Evolutionary conservation across 352 stramenopile genomes (phyloP).

Genomic region (Globisporangium parvum): DNA sequence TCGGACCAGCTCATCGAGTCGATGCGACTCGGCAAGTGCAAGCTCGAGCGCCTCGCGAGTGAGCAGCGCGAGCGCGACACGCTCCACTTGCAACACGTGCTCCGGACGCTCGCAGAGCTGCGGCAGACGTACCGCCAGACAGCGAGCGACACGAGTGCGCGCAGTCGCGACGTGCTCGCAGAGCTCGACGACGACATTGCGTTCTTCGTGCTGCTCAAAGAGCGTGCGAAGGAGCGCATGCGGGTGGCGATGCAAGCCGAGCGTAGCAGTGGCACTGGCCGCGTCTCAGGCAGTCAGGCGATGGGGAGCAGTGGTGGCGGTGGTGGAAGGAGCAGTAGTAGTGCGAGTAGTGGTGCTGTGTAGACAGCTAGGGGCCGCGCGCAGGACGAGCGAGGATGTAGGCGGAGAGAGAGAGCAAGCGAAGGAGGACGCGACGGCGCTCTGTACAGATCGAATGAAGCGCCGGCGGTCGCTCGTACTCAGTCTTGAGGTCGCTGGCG

Average conservation of each 20-base stretch:
- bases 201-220: slow-evolving; percentile 65
- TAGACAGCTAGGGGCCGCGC: not conserved
- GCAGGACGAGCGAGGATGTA: not conserved
- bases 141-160: slow-evolving; percentile 31
- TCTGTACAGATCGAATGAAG: not conserved
- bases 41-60: slow-evolving; percentile 33
- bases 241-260: slow-evolving; percentile 38
- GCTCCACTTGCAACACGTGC: slow-evolving; percentile 51
- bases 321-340: too few species aligned
- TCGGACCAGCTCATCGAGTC: slow-evolving; percentile 75
- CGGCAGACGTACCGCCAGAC: slow-evolving; percentile 46
- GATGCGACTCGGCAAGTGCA: slow-evolving; percentile 58
- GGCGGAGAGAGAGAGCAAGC: not conserved
- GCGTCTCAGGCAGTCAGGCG: not conserved
- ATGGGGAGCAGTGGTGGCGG: too few species aligned
- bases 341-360: too few species aligned
- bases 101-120: slow-evolving; percentile 41
- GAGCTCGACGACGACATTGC: slow-evolving; percentile 68
- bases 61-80: slow-evolving; percentile 68
- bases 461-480: not conserved
- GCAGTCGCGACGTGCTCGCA: slow-evolving; percentile 37
- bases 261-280: not conserved
- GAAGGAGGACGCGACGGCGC: not conserved
- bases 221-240: slow-evolving; percentile 66
- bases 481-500: too few species aligned